These are phyloP conservation scores for Thielaviopsis musarum DNA, from an alignment of 2,329 filamentous ascomycete genomes.

Conservation along the genomic window DNA sequence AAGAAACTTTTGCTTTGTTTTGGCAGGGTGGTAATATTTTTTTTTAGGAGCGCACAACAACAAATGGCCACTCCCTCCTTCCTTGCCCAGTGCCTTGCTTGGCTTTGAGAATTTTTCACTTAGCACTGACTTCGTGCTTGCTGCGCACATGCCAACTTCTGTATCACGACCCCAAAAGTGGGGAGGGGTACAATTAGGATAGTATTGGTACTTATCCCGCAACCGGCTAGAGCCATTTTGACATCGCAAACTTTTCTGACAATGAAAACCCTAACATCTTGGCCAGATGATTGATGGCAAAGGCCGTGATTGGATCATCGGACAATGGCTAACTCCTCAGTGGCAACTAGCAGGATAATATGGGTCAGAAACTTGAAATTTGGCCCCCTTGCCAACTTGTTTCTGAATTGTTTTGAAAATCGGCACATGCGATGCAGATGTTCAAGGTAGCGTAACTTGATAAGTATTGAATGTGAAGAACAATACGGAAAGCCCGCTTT, in stretches of 20 bases:
- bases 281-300: too few relatives aligned
- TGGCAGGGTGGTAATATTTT: constrained; percentile 1
- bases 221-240: too few relatives aligned
- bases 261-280: too few relatives aligned
- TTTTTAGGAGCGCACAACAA: constrained; percentile 1
- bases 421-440: not conserved
- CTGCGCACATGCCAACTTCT: not conserved
- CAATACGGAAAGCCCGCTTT: not conserved
- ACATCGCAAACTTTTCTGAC: too few relatives aligned
- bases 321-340: too few relatives aligned
- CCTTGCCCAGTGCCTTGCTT: not conserved
- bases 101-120: constrained; percentile 12
- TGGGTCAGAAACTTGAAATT: too few relatives aligned
- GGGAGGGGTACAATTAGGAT: not conserved
- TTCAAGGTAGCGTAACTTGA: not conserved
- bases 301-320: too few relatives aligned
- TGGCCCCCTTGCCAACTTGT: not conserved
- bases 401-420: not conserved
- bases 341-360: not conserved
- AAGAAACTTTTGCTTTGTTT: constrained; percentile 21
- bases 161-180: not conserved
- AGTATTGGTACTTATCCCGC: too few relatives aligned
- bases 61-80: constrained; percentile 1
- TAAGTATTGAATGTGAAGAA: not conserved
- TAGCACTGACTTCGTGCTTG: constrained; percentile 7